phyloP scores from a whole-genome alignment of 805 yeast genomes.

The Ogataea siamensis region DNA sequence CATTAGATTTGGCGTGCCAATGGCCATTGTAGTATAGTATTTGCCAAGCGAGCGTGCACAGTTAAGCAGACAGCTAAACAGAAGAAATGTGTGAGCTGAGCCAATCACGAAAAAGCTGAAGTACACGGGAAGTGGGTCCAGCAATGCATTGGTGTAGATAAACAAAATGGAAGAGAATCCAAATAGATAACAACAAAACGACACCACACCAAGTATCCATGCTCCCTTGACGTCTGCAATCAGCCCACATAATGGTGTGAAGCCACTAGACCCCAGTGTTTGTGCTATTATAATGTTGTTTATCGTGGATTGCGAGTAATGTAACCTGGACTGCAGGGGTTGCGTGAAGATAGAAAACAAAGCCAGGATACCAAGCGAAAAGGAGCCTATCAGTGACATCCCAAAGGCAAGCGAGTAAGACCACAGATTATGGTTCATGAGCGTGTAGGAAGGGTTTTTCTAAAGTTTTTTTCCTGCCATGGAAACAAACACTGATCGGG shows the following conservation, averaged over 20 bases:
- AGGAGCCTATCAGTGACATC: conserved; percentile 29
- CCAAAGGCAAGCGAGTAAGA: conserved; percentile 26
- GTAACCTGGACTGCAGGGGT: conserved; percentile 55
- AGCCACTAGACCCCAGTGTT: conserved; percentile 78
- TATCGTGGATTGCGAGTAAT: conserved; percentile 59
- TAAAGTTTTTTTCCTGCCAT: conserved; percentile 2
- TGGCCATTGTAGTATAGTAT: conserved; percentile 68
- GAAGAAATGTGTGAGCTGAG: conserved; percentile 65
- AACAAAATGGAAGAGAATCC: conserved; percentile 55
- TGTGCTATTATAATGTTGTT: conserved; percentile 74
- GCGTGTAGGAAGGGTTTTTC: too few species aligned
- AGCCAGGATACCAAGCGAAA: conserved; percentile 33
- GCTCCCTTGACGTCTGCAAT: conserved; percentile 83
- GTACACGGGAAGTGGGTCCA: conserved; percentile 40
- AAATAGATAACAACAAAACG: conserved; percentile 60
- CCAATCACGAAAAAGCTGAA: conserved; percentile 60
- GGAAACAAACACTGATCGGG: conserved; percentile 9
- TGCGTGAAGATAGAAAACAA: conserved; percentile 64
- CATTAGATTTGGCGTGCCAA: conserved; percentile 69
- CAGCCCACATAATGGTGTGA: conserved; percentile 78
- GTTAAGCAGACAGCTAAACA: conserved; percentile 66
- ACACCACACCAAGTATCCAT: conserved; percentile 59
- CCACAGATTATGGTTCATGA: conserved; percentile 8
- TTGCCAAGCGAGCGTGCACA: conserved; percentile 77
- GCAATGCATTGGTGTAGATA: conserved; percentile 30